Evolutionary conservation across 2,329 filamentous ascomycete species (phyloP).

Genomic region (Pseudogymnoascus sp.): DNA sequence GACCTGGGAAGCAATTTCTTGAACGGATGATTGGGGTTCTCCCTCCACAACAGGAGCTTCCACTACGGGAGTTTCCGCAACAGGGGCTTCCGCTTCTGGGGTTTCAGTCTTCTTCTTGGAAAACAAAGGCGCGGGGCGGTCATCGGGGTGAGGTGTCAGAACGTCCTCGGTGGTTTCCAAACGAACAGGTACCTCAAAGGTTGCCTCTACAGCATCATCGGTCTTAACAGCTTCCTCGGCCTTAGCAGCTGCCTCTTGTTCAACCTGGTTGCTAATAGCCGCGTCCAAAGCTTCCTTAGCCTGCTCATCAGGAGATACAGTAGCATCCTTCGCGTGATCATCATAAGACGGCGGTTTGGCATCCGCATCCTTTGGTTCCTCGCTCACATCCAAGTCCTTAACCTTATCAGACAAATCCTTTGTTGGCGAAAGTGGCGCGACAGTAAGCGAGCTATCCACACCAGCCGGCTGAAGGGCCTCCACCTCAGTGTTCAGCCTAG

Average conservation of each 20-base stretch:
- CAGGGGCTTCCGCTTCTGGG: not conserved
- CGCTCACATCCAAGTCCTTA: constrained; percentile 21
- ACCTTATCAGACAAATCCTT: constrained; percentile 32
- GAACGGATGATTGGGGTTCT: not conserved
- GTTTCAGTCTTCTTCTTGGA: constrained; percentile 33
- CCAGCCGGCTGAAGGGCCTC: constrained; percentile 47
- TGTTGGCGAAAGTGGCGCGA: constrained; percentile 50
- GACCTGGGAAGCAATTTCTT: constrained; percentile 2
- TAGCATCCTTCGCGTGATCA: constrained; percentile 12
- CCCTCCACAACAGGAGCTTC: not conserved
- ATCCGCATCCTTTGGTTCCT: constrained; percentile 24
- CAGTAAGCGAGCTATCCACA: constrained; percentile 50
- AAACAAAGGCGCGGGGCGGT: constrained; percentile 63
- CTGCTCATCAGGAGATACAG: constrained; percentile 13
- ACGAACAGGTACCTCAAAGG: constrained; percentile 11
- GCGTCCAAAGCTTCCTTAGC: constrained; percentile 23
- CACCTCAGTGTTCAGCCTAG: constrained; percentile 54
- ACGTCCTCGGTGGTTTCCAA: constrained; percentile 16
- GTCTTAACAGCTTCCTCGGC: constrained; percentile 12
- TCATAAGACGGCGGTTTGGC: constrained; percentile 19
- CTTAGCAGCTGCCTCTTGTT: constrained; percentile 10
- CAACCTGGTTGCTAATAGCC: constrained; percentile 16
- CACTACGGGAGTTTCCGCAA: not conserved
- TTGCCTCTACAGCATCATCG: constrained; percentile 8
- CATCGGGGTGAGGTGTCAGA: constrained; percentile 53